Conservation (phyloP, 1,284 basidiomycete genomes). For the Phellopilus nigrolimitatus region DNA sequence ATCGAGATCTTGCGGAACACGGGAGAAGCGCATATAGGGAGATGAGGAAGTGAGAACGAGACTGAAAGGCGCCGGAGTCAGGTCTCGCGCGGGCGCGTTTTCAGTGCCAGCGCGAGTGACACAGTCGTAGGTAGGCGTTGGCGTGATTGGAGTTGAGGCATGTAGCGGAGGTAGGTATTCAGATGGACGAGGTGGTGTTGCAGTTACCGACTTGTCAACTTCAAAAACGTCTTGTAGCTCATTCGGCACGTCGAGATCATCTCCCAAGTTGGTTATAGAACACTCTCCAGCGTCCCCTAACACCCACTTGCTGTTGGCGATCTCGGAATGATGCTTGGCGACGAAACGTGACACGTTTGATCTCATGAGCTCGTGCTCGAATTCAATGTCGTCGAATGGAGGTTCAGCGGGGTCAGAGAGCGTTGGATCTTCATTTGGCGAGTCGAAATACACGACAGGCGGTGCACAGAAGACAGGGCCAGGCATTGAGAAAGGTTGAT, state of each 20-base stretch:
- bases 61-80: neutral
- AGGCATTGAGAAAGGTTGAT: slow-evolving; percentile 11
- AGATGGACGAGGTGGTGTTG: no score
- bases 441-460: slow-evolving; percentile 42
- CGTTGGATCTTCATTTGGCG: slow-evolving; percentile 46
- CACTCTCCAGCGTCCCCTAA: neutral
- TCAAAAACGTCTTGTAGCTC: neutral
- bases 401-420: slow-evolving; percentile 37
- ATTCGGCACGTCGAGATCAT: neutral
- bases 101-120: no score
- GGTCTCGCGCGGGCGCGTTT: neutral
- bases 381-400: slow-evolving; percentile 26
- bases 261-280: neutral
- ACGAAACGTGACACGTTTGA: slow-evolving; percentile 4
- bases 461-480: slow-evolving; percentile 8
- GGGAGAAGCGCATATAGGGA: neutral
- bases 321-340: neutral
- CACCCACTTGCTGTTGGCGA: neutral
- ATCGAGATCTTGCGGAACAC: neutral
- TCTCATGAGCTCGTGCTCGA: slow-evolving; percentile 29
- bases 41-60: neutral
- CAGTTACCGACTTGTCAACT: no score
- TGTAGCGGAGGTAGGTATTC: no score
- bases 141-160: no score
- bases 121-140: no score